Evolutionary conservation across 352 stramenopile genomes (phyloP).

Genomic region (Phytophthora pistaciae): DNA sequence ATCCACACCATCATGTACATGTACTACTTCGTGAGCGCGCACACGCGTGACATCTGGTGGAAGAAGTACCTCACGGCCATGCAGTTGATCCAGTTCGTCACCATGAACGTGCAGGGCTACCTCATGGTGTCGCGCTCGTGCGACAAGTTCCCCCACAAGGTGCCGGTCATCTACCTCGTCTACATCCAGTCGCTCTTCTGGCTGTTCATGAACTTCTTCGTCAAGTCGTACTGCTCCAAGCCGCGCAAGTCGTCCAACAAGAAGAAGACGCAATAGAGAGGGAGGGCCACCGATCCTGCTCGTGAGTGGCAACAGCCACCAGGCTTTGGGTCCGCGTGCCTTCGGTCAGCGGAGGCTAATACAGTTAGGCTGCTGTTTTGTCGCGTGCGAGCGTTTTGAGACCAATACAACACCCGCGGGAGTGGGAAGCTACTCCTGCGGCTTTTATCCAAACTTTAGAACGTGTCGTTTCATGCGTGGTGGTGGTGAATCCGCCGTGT

Average conservation of each 20-base stretch:
- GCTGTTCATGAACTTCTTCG: constrained; percentile 98
- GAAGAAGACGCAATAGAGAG: constrained; percentile 67
- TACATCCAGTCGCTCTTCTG: constrained; percentile 91
- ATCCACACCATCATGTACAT: constrained; percentile 99
- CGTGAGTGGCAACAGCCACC: constrained; percentile 6
- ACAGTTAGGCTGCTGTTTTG: constrained; percentile 7
- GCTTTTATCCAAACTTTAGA: constrained; percentile 8
- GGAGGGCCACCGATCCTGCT: constrained; percentile 6
- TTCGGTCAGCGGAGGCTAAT: not conserved
- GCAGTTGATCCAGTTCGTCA: constrained; percentile 96
- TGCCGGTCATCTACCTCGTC: constrained; percentile 93
- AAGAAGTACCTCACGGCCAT: constrained; percentile 97
- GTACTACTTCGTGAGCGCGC: constrained; percentile 98
- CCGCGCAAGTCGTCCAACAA: constrained; percentile 48
- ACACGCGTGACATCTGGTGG: constrained; percentile 98
- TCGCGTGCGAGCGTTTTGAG: constrained; percentile 18
- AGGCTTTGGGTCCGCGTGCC: not conserved
- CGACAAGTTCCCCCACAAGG: constrained; percentile 76
- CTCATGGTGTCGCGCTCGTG: constrained; percentile 90
- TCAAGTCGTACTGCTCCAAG: constrained; percentile 92
- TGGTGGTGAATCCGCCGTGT: not conserved
- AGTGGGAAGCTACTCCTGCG: constrained; percentile 7
- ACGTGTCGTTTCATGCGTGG: not conserved
- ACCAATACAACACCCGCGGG: constrained; percentile 31
- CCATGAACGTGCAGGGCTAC: constrained; percentile 84